Evolutionary conservation across 257 asterid genomes (phyloP).

Genomic region (Solanum phureja): DNA sequence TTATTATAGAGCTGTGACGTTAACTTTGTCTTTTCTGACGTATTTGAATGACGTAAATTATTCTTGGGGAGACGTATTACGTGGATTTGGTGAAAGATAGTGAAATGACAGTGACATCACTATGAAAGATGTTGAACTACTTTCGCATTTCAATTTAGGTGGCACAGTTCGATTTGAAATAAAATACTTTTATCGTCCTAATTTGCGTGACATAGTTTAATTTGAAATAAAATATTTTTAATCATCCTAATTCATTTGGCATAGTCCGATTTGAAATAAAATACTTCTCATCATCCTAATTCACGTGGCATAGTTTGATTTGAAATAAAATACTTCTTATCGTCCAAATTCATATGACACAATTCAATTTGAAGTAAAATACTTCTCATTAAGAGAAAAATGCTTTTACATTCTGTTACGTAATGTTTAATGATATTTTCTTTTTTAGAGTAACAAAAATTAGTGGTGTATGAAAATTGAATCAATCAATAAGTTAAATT

Average conservation of each 20-base stretch:
- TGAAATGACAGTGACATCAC: background rate
- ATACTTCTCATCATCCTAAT: too few species aligned
- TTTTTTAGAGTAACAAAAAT: background rate
- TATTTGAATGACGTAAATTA: background rate
- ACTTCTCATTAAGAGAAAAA: background rate
- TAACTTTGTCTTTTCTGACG: background rate
- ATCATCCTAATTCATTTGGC: too few species aligned
- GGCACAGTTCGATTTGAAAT: background rate
- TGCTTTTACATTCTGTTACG: background rate
- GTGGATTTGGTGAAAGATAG: background rate
- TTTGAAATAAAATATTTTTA: too few species aligned
- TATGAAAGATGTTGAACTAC: background rate
- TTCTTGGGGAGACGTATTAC: background rate
- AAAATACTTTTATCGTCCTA: too few species aligned
- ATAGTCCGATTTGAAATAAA: too few species aligned
- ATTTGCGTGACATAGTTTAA: rapidly evolving
- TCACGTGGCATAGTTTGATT: background rate
- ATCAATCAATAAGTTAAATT: too few species aligned
- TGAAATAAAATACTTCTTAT: too few species aligned
- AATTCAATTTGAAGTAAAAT: too few species aligned
- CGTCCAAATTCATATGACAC: too few species aligned
- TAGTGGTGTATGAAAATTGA: too few species aligned
- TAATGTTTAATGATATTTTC: background rate
- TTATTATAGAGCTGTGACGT: background rate
- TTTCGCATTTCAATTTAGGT: rapidly evolving